phyloP scores from a whole-genome alignment of 2,329 filamentous ascomycete genomes.

The Ilyonectria robusta region DNA sequence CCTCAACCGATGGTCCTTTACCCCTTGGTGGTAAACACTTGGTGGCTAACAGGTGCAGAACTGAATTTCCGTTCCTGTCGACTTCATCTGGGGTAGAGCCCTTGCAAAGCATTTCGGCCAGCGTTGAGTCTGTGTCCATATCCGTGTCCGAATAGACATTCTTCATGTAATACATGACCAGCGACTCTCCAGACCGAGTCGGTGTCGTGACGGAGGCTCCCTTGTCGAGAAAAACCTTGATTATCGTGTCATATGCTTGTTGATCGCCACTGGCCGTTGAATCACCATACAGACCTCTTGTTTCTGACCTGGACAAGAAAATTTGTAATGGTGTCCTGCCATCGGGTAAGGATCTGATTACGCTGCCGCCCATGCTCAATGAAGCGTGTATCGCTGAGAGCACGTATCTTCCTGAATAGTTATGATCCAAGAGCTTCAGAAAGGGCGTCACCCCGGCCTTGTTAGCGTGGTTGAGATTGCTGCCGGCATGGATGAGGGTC shows the following conservation, averaged over 20 bases:
- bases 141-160: background rate
- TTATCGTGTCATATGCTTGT: background rate
- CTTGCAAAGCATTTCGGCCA: background rate
- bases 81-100: background rate
- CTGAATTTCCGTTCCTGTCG: background rate
- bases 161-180: background rate
- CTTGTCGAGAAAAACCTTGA: background rate
- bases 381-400: background rate
- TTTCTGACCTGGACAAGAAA: background rate
- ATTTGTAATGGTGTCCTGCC: constrained; percentile 4
- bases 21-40: background rate
- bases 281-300: background rate
- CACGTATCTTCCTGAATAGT: background rate
- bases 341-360: background rate
- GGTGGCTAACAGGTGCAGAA: background rate
- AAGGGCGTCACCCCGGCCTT: background rate
- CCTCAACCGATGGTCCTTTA: background rate
- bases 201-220: background rate
- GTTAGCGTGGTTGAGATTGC: background rate
- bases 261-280: background rate
- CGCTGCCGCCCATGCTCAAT: background rate
- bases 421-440: background rate
- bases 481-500: background rate
- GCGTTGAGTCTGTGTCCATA: background rate
- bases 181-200: background rate